Base-by-base conservation (phyloP, 495 filamentous ascomycete genomes). In the Bombardia bombarda region DNA sequence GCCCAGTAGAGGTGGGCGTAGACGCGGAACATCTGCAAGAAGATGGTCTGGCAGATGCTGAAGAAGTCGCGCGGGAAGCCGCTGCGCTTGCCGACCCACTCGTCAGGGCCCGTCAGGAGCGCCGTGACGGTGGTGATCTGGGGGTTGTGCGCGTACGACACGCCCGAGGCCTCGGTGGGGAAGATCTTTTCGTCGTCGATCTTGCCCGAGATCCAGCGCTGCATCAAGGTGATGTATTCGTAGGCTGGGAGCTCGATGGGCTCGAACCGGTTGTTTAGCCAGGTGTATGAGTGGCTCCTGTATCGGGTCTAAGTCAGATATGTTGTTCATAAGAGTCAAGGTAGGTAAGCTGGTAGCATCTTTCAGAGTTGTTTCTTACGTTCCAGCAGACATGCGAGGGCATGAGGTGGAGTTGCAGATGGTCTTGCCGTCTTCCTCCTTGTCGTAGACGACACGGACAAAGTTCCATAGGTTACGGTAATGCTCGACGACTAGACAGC, bases 11-110 rank as follows among this genome's bases (percentile, higher is more conserved):
- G 72, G 66, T 96, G 90, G 25, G 87, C 83, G 52, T 96, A 96
- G 61, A 90, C 87, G 28, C 90, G 87, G 74, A 95, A 92, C 84
- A 96, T 96, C 66, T 96, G 90, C 50, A 89, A 82, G 74, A 90
- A 93, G 53, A 94, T 90, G 47, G 81, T 87, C 63, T 86, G 82
- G 68, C 85, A 86, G 51, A 94, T 87, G 50, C 82, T 76, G 54
- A 88, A 77, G 61, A 93, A 93, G 19, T 82, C 81, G 53, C 82
- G 79, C 12, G 88, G 90, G 63, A 96, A 96, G 16, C 89, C 87
- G 49, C 83, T 87, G 26, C 79, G 74, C 66, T 90, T 90, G 47
- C 90, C 90, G 41, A 93, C 67, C 87, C 87, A 96, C 39, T 77
- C 68, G 19, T 69, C 71, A 19, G 80, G 70, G 32, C 70, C 80